Percentiles rank a stretch among this genome's conserved stretches.
Evolutionary conservation across 1,284 basidiomycete species (phyloP).

Genomic region (Ustilago loliicola): DNA sequence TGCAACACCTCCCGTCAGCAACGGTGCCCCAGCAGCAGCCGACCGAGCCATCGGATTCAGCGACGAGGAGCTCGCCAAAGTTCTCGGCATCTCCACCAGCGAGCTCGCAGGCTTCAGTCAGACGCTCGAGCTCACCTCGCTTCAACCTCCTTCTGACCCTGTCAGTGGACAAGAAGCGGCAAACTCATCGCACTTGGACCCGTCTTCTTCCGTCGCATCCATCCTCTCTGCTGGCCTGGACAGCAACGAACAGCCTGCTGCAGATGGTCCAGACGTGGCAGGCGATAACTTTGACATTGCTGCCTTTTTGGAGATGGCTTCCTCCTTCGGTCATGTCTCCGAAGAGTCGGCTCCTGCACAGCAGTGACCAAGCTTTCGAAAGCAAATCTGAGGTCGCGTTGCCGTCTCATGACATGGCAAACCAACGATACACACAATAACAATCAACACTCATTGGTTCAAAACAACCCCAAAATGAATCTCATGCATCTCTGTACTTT

Average conservation of each 20-base stretch:
- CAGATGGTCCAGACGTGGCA: background rate
- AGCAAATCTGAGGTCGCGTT: background rate
- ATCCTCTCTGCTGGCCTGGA: background rate
- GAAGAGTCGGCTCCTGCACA: background rate
- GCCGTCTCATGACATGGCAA: no score
- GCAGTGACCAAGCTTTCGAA: background rate
- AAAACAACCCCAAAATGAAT: conserved; percentile 1
- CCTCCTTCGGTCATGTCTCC: conserved; percentile 21
- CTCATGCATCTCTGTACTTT: conserved; percentile 34
- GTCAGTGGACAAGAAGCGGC: background rate
- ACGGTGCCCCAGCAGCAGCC: conserved; percentile 9
- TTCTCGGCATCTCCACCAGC: conserved; percentile 48
- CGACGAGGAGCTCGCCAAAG: conserved; percentile 51
- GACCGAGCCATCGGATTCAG: conserved; percentile 33
- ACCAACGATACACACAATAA: no score
- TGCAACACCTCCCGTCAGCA: conserved; percentile 20
- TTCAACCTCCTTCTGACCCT: conserved; percentile 3
- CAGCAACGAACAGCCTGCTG: background rate
- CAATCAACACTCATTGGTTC: background rate
- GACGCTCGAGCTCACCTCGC: conserved; percentile 32
- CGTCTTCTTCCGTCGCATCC: background rate
- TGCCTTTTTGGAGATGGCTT: conserved; percentile 42
- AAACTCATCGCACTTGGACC: background rate
- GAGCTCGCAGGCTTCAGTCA: conserved; percentile 47
- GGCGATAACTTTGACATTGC: conserved; percentile 38